These are phyloP conservation scores for Atkinsonella texensis DNA, from an alignment of 2,329 filamentous ascomycete genomes.

Conservation along the genomic window DNA sequence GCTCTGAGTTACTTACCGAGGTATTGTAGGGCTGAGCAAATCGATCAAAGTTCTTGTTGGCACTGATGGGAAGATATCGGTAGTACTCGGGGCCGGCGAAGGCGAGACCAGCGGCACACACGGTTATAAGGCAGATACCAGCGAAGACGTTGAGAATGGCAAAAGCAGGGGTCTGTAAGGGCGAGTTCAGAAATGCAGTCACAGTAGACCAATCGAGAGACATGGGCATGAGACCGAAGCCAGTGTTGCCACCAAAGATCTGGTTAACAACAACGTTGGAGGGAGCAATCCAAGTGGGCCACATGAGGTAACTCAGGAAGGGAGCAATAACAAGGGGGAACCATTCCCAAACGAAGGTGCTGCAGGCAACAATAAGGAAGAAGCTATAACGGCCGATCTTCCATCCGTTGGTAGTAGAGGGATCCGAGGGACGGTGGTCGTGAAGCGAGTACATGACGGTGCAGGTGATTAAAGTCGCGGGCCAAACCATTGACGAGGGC, in stretches of 20 bases:
- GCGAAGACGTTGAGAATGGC: slow-evolving; percentile 47
- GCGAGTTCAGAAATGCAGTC: slow-evolving; percentile 42
- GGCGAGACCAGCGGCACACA: slow-evolving; percentile 40
- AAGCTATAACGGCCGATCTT: slow-evolving; percentile 43
- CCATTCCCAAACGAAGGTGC: slow-evolving; percentile 45
- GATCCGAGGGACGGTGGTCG: slow-evolving; percentile 42
- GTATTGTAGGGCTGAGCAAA: slow-evolving; percentile 45
- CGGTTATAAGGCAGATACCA: slow-evolving; percentile 36
- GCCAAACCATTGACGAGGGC: slow-evolving; percentile 55
- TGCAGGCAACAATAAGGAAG: slow-evolving; percentile 40
- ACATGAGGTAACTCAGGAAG: slow-evolving; percentile 47
- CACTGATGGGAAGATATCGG: slow-evolving; percentile 43
- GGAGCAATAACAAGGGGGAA: slow-evolving; percentile 47
- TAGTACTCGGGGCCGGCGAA: slow-evolving; percentile 38
- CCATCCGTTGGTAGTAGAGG: slow-evolving; percentile 43
- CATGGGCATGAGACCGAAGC: slow-evolving; percentile 49
- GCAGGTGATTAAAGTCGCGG: slow-evolving; percentile 46
- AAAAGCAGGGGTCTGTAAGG: slow-evolving; percentile 47
- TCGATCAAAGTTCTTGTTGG: slow-evolving; percentile 47
- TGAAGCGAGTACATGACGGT: slow-evolving; percentile 54
- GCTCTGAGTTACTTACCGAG: background rate
- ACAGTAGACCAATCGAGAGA: slow-evolving; percentile 57
- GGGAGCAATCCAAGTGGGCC: slow-evolving; percentile 50
- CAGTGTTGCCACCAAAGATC: slow-evolving; percentile 49
- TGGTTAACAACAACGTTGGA: slow-evolving; percentile 51